phyloP scores from a whole-genome alignment of 1,284 basidiomycete species.

The Golubevia sp. region DNA sequence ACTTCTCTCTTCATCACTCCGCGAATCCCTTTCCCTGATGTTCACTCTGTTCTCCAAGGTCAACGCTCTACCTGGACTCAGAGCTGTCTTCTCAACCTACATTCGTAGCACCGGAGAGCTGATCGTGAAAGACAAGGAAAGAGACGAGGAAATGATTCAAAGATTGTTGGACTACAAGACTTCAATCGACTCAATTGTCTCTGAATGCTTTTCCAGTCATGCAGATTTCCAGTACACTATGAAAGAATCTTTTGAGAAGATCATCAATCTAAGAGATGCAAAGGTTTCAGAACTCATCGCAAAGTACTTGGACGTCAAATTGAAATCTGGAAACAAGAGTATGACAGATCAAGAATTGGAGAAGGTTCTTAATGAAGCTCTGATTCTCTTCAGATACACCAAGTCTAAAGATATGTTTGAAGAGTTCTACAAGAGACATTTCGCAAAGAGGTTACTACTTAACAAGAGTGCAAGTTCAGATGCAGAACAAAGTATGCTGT shows the following conservation, averaged over 20 bases:
- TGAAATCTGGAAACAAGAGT: constrained; percentile 81
- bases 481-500: constrained; percentile 84
- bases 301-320: constrained; percentile 81
- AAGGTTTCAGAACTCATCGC: constrained; percentile 63
- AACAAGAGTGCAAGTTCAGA: constrained; percentile 87
- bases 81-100: constrained; percentile 28
- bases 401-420: constrained; percentile 70
- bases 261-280: background rate
- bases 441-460: constrained; percentile 86
- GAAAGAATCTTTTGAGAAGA: background rate
- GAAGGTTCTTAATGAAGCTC: constrained; percentile 73
- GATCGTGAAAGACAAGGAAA: constrained; percentile 39
- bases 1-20: constrained; percentile 21
- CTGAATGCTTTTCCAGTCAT: constrained; percentile 15
- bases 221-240: background rate
- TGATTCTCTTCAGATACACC: constrained; percentile 84
- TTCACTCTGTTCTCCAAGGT: constrained; percentile 29
- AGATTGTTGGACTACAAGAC: constrained; percentile 40
- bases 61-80: constrained; percentile 20
- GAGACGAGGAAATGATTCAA: constrained; percentile 49
- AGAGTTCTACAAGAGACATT: constrained; percentile 86
- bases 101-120: constrained; percentile 26
- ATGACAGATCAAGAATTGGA: constrained; percentile 75
- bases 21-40: constrained; percentile 16
- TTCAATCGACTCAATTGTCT: constrained; percentile 30